Percentiles rank a stretch among this genome's conserved stretches.
phyloP scores from a whole-genome alignment of 2,329 filamentous ascomycete genomes.

The Aurifilum marmelostoma region DNA sequence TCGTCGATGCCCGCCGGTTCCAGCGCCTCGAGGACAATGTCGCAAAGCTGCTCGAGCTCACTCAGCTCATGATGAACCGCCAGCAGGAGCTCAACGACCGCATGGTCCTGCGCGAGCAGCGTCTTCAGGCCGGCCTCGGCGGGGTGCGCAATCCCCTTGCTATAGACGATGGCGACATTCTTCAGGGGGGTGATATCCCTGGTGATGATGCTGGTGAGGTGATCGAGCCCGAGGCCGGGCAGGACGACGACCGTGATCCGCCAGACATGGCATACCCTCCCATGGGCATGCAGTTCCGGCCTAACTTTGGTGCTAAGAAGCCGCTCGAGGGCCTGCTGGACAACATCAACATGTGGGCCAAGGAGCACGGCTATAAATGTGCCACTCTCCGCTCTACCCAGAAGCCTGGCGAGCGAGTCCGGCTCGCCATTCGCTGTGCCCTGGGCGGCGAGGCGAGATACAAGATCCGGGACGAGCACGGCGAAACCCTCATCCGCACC shows the following conservation, averaged over 20 bases:
- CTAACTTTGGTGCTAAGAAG: conserved; percentile 31
- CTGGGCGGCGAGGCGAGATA: conserved; percentile 30
- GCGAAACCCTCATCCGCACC: conserved; percentile 29
- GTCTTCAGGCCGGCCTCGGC: conserved; percentile 25
- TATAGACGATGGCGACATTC: conserved; percentile 23
- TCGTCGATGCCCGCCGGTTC: conserved; percentile 29
- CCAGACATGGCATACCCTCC: conserved; percentile 31
- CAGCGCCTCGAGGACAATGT: conserved; percentile 29
- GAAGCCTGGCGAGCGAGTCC: conserved; percentile 29
- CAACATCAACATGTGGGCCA: conserved; percentile 31
- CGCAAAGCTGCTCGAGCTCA: conserved; percentile 29
- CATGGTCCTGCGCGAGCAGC: conserved; percentile 26
- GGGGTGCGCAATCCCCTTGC: conserved; percentile 26
- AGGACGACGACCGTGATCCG: conserved; percentile 27
- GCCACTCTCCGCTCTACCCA: conserved; percentile 30
- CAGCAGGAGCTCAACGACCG: conserved; percentile 31
- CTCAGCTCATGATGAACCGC: conserved; percentile 32
- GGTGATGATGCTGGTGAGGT: not conserved
- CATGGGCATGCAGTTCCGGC: conserved; percentile 30
- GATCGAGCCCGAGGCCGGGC: not conserved
- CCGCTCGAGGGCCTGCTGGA: conserved; percentile 29
- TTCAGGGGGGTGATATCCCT: conserved; percentile 17
- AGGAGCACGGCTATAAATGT: conserved; percentile 30
- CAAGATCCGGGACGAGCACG: conserved; percentile 30
- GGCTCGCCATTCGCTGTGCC: conserved; percentile 28